phyloP scores from a whole-genome alignment of 768 basidiomycete species.

The Pholiota molesta region DNA sequence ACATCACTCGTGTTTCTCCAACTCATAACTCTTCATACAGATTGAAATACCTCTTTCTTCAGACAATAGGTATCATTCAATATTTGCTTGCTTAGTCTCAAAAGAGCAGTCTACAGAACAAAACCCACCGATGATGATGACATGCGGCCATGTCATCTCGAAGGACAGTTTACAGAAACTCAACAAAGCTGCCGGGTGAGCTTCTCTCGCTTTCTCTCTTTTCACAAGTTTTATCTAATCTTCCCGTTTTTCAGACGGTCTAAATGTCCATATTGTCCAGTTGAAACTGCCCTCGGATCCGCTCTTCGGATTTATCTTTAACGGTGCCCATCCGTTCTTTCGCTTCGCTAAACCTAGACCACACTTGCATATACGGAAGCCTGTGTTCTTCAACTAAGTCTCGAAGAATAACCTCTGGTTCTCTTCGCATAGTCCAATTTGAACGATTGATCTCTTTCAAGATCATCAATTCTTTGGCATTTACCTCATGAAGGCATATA shows the following conservation, averaged over 20 bases:
- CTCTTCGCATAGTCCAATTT: too few relatives aligned
- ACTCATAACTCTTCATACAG: constrained; percentile 41
- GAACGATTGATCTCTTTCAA: too few relatives aligned
- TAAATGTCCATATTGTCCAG: constrained; percentile 96
- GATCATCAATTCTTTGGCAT: background rate
- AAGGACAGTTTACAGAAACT: constrained; percentile 90
- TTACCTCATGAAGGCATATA: too few relatives aligned
- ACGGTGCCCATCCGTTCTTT: background rate
- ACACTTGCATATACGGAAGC: too few relatives aligned
- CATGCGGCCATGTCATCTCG: constrained; percentile 93
- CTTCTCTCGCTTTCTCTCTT: constrained; percentile 3
- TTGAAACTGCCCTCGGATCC: constrained; percentile 61
- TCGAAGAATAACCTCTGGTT: too few relatives aligned
- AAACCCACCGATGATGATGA: constrained; percentile 98
- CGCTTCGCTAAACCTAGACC: too few relatives aligned
- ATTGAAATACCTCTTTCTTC: constrained; percentile 91
- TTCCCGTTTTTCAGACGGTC: constrained; percentile 60
- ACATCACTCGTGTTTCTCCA: constrained; percentile 3
- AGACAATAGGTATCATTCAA: constrained; percentile 92
- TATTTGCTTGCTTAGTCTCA: constrained; percentile 97
- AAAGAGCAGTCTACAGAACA: constrained; percentile 93
- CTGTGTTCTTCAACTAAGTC: too few relatives aligned
- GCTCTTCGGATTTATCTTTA: constrained; percentile 74
- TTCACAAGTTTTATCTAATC: constrained; percentile 9
- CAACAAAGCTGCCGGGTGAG: constrained; percentile 77